Evolutionary conservation across 208 protist genomes (phyloP).

Genomic region (Trypanosomatidae sp.): DNA sequence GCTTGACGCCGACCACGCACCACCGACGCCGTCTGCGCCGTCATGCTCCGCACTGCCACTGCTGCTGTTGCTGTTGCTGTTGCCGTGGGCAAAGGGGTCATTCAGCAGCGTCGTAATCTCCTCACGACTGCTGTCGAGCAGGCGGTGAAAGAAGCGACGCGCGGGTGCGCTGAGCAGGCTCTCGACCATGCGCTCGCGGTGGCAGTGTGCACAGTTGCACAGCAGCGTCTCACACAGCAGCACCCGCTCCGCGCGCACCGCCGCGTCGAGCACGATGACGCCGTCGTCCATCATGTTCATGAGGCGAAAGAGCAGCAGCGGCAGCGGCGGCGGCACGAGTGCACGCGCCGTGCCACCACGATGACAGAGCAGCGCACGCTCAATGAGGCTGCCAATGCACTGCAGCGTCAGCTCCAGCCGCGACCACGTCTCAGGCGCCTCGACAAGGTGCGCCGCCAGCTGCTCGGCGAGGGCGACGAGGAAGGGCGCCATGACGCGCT

Average conservation of each 20-base stretch:
- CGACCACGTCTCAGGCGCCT: conserved; percentile 54
- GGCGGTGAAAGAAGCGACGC: conserved; percentile 38
- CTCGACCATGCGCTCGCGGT: conserved; percentile 27
- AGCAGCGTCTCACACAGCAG: conserved; percentile 70
- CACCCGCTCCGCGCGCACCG: conserved; percentile 35
- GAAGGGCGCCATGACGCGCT: conserved; percentile 61
- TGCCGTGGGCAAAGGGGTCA: conserved; percentile 54
- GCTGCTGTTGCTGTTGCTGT: conserved; percentile 8
- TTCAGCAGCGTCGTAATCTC: conserved; percentile 51
- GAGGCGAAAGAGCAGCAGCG: conserved; percentile 34
- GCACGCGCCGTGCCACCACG: conserved; percentile 35
- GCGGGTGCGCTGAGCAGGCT: conserved; percentile 43
- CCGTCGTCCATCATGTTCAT: conserved; percentile 32
- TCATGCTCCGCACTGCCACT: not conserved
- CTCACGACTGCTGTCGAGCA: conserved; percentile 33
- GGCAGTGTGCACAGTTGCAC: conserved; percentile 23
- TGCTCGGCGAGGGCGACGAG: conserved; percentile 45
- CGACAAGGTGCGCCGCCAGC: conserved; percentile 18
- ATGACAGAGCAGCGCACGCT: conserved; percentile 60
- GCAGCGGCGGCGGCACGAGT: conserved; percentile 38
- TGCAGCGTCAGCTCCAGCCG: conserved; percentile 59
- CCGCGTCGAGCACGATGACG: conserved; percentile 32
- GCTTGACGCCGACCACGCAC: no score
- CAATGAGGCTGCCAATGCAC: conserved; percentile 58
- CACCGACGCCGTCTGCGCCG: no score